Evolutionary conservation across 78 protist genomes (phyloP).

Genomic region (Polysphondylium violaceum): DNA sequence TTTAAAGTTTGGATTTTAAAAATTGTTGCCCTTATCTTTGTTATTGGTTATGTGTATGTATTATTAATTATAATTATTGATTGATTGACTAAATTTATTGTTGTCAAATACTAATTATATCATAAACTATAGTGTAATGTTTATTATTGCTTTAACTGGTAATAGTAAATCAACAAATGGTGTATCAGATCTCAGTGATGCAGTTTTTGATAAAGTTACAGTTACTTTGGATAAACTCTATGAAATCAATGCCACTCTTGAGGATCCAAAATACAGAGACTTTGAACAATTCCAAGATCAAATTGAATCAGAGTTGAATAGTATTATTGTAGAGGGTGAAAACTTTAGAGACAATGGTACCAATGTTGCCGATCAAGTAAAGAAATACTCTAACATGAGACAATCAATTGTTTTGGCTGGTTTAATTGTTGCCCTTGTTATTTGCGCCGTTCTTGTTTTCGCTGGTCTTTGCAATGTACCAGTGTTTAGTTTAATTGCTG

Average conservation of each 20-base stretch:
- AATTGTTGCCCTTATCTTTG: constrained; percentile 1
- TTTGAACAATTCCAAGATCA: neutral
- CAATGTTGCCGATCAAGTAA: neutral
- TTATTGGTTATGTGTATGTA: constrained; percentile 15
- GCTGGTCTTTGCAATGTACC: constrained; percentile 24
- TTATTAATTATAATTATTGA: too few species aligned
- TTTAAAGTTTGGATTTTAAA: constrained; percentile 6
- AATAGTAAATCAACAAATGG: neutral
- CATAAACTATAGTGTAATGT: constrained; percentile 13
- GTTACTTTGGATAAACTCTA: neutral
- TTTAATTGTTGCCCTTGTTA: constrained; percentile 26
- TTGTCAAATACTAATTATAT: too few species aligned
- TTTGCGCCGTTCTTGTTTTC: neutral
- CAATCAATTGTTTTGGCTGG: constrained; percentile 26
- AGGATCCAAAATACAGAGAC: neutral
- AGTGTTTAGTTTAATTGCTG: neutral
- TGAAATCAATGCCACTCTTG: neutral
- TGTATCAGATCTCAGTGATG: constrained; percentile 8
- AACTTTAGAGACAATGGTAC: neutral
- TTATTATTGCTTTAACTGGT: constrained; percentile 47
- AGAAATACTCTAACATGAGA: neutral
- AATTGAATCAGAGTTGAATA: neutral
- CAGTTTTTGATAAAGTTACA: constrained; percentile 7
- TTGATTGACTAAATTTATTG: neutral
- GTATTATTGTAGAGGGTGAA: neutral